Conservation (phyloP, 1,139 yeast genomes). For the Geotrichum aggregatum region DNA sequence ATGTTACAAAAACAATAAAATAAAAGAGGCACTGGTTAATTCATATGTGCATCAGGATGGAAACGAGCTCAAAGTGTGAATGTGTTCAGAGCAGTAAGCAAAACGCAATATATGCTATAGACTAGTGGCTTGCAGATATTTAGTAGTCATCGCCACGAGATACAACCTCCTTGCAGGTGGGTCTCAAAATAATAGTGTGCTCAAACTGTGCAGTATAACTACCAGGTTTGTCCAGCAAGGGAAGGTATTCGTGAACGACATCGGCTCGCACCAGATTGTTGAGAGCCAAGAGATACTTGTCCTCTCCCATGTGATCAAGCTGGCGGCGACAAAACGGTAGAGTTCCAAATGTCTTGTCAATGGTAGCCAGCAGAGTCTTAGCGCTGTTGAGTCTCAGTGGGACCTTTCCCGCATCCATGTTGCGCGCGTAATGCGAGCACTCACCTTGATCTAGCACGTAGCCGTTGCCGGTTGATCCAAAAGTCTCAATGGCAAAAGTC, state of each 20-base stretch:
- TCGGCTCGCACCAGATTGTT: constrained; percentile 84
- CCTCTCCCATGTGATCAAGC: constrained; percentile 86
- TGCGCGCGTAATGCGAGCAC: constrained; percentile 85
- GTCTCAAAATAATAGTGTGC: constrained; percentile 86
- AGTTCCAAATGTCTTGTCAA: constrained; percentile 82
- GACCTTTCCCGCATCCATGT: constrained; percentile 47
- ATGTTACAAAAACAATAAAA: neutral
- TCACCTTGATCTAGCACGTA: constrained; percentile 84
- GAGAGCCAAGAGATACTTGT: constrained; percentile 83
- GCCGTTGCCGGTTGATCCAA: constrained; percentile 95
- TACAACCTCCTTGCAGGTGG: constrained; percentile 89
- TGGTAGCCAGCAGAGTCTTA: constrained; percentile 58
- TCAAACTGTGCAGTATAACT: constrained; percentile 94
- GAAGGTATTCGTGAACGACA: constrained; percentile 90
- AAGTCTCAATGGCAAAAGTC: constrained; percentile 95
- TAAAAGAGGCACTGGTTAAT: no score
- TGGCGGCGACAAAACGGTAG: constrained; percentile 96
- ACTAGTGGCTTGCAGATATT: neutral
- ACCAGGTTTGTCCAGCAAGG: constrained; percentile 75
- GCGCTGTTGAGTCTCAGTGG: constrained; percentile 60
- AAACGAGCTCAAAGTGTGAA: no score
- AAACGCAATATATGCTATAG: no score
- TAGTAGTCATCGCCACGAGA: constrained; percentile 92
- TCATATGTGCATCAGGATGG: no score
- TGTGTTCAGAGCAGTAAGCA: no score